Base-by-base conservation (phyloP, 352 stramenopile species). In the Phytophthora tentaculata region DNA sequence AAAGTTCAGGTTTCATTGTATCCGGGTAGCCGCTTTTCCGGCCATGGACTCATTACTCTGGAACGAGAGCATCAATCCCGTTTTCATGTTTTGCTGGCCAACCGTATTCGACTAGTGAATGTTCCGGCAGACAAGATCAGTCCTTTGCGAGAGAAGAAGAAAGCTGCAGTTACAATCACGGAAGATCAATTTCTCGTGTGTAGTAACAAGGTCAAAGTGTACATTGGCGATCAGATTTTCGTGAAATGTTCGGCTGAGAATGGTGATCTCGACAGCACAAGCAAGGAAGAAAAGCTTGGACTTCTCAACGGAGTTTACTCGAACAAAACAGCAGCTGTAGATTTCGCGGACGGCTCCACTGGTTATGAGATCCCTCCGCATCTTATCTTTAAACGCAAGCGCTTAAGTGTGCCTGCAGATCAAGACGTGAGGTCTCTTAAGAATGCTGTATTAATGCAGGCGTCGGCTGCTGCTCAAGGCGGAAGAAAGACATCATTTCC, bases 291-390 rank as follows among this genome's bases (percentile, higher is more conserved):
- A 23, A 93, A 91, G 45, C 53, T 91, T 17, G 85, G 85, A 1
- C 71, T 90, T 43, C 57, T 93, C 1, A 93, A 93, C 37, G 85
- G 85, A 17, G 73, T 93, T n/a, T 93, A 90, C 59, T 91, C 83
- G 16, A 91, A 91, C 48, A 77, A 73, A 67, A 91, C 85, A 0
- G 85, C 85, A 7, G 85, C 85, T 19, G 76, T 93, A 6, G 85
- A 93, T 57, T 93, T 91, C 67, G 81, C 83, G 1, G 85, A 93
- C 51, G 85, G 85, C 2, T 91, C 83, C 4, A 91, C 85, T 5
- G 85, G 85, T 1, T 93, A 93, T 65, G 74, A 91, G 37, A 71
- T 93, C 12, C 28, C 79, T 24, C 83, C 83, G 1, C 45, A 77
- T 5, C 56, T 84, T 5, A 93, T 93, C 51, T 81, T 69, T 24